These are phyloP conservation scores for Craterostigma plantagineum DNA, from an alignment of 257 asterid genomes.

Conservation along the genomic window DNA sequence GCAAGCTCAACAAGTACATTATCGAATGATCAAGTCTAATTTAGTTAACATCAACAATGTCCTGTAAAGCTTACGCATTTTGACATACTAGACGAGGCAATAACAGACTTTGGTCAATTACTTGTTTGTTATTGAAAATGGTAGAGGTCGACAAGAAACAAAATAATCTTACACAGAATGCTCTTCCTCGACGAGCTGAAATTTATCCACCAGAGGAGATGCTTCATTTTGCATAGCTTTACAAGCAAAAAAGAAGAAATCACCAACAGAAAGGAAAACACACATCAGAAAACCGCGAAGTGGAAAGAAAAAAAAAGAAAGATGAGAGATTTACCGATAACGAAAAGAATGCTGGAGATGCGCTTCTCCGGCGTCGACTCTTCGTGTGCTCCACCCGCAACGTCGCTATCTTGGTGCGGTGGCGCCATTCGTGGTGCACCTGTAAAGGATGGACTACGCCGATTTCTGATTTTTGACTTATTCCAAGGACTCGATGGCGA, in stretches of 20 bases:
- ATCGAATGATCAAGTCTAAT: not conserved
- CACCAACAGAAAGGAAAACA: conserved; percentile 1
- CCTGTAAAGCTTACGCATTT: too few relatives aligned
- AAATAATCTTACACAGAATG: conserved; percentile 35
- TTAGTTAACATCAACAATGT: not conserved
- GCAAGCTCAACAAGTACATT: not conserved
- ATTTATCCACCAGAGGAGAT: conserved; percentile 56
- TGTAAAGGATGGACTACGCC: not conserved
- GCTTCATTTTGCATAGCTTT: conserved; percentile 97
- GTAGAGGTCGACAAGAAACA: too few relatives aligned
- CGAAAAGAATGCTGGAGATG: conserved; percentile 54
- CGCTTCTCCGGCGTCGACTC: conserved; percentile 26
- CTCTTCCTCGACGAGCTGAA: conserved; percentile 47
- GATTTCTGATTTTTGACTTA: not conserved
- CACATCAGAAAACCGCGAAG: not conserved
- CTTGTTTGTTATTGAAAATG: too few relatives aligned
- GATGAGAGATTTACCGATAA: conserved; percentile 65
- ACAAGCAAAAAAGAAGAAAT: not conserved
- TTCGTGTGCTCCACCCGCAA: conserved; percentile 18
- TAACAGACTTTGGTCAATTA: too few relatives aligned
- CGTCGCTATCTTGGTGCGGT: conserved; percentile 24
- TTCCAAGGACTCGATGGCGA: too few relatives aligned
- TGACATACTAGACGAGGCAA: too few relatives aligned
- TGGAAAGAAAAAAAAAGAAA: not conserved
- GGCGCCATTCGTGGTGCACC: conserved; percentile 33